Percentiles rank a stretch among this genome's conserved stretches.
These are phyloP conservation scores for Obelidium mucronatum DNA, from an alignment of 192 early-diverging fungal genomes.

Conservation along the genomic window DNA sequence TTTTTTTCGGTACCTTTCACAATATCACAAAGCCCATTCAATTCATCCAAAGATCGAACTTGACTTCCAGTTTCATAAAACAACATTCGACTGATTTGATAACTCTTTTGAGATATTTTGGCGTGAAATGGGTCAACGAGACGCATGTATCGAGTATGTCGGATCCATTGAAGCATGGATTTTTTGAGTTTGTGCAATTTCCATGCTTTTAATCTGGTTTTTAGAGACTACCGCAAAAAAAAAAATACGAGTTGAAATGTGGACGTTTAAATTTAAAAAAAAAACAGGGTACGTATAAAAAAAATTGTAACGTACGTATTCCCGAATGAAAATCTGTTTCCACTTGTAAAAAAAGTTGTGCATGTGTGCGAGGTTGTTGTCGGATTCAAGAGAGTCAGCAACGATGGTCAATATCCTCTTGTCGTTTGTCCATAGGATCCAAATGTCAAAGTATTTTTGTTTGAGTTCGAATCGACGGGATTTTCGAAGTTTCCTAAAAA, in stretches of 20 bases:
- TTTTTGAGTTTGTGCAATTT: background rate
- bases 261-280: too few relatives aligned
- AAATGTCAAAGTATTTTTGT: background rate
- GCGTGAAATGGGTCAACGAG: background rate
- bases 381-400: background rate
- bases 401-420: background rate
- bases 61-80: background rate
- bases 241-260: too few relatives aligned
- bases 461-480: background rate
- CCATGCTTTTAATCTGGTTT: background rate
- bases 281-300: background rate
- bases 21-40: background rate
- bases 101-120: conserved; percentile 6
- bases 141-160: background rate
- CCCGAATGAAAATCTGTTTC: background rate
- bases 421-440: background rate
- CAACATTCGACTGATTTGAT: background rate
- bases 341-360: background rate
- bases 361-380: background rate
- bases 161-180: background rate
- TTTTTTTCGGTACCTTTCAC: too few relatives aligned
- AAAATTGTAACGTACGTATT: background rate
- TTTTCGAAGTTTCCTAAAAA: background rate
- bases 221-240: background rate
- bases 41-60: background rate